Conservation (phyloP, 345 rosid genomes). For the Orychophragmus violaceus region DNA sequence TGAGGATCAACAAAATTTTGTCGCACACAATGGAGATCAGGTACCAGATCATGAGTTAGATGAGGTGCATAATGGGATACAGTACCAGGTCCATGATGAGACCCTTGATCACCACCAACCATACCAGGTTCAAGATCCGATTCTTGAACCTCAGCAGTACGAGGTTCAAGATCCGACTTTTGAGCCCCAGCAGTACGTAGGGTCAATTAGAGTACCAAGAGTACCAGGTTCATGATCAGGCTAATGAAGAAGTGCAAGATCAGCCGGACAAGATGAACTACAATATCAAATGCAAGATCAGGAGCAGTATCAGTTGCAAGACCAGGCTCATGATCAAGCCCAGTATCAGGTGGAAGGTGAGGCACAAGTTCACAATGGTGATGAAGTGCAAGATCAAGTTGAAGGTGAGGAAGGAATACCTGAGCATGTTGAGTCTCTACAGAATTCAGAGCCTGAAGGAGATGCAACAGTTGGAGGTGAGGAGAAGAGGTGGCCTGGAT, state of each 20-base stretch:
- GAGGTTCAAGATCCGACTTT: not conserved
- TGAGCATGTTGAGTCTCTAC: constrained; percentile 28
- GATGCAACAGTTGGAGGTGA: constrained; percentile 36
- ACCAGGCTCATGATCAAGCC: constrained; percentile 12
- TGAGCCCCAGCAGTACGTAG: constrained; percentile 15
- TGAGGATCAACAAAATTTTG: constrained; percentile 37
- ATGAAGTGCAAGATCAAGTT: constrained; percentile 24
- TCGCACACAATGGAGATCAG: constrained; percentile 36
- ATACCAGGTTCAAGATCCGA: constrained; percentile 16
- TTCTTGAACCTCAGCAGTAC: not conserved
- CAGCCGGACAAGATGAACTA: not conserved
- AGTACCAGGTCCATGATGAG: constrained; percentile 28
- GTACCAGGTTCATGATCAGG: constrained; percentile 2
- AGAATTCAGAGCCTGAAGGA: constrained; percentile 37
- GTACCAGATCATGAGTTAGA: constrained; percentile 27
- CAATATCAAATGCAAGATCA: constrained; percentile 27
- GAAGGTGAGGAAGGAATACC: constrained; percentile 31
- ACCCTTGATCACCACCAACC: constrained; percentile 34
- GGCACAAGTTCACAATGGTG: constrained; percentile 19
- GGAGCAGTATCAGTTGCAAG: constrained; percentile 27
- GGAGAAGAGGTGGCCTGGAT: constrained; percentile 99
- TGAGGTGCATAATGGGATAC: constrained; percentile 28
- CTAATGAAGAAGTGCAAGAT: constrained; percentile 13
- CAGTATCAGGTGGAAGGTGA: not conserved
- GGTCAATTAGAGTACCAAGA: constrained; percentile 12